Percentiles rank a stretch among this genome's conserved stretches.
Conservation (phyloP, 192 early-diverging fungal genomes). For the Martensiomyces pterosporus region DNA sequence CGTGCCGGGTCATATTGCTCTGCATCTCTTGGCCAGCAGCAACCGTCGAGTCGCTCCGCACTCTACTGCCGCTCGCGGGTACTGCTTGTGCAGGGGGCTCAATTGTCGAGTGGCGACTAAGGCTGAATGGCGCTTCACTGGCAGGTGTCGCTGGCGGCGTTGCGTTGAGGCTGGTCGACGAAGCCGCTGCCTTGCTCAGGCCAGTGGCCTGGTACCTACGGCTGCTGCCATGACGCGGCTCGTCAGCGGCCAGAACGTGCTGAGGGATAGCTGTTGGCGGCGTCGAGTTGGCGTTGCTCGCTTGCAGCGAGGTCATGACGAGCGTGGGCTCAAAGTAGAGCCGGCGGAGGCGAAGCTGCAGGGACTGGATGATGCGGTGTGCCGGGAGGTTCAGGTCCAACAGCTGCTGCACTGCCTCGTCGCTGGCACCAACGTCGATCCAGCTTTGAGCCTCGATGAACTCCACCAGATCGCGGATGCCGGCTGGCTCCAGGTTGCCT, state of each 20-base stretch:
- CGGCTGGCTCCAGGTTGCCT: conserved; percentile 11
- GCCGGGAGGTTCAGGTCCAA: conserved; percentile 29
- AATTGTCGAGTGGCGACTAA: conserved; percentile 21
- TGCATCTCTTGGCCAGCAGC: no score
- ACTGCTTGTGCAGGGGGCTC: conserved; percentile 7
- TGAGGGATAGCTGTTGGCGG: no score
- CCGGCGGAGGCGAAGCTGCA: conserved; percentile 45
- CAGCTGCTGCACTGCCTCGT: conserved; percentile 30
- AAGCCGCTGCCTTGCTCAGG: conserved; percentile 1
- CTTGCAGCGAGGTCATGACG: conserved; percentile 29
- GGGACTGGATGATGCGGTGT: conserved; percentile 22
- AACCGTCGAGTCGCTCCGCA: no score
- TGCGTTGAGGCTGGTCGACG: conserved; percentile 8
- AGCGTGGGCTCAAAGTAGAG: conserved; percentile 37
- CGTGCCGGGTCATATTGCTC: not conserved
- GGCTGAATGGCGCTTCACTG: conserved; percentile 1
- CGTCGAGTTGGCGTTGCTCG: no score
- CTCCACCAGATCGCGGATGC: conserved; percentile 30
- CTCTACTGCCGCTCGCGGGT: no score
- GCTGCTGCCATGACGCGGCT: conserved; percentile 5
- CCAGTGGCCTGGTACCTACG: not conserved
- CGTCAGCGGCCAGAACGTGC: no score
- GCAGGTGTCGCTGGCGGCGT: conserved; percentile 22
- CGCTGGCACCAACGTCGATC: conserved; percentile 29
- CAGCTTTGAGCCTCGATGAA: conserved; percentile 37